phyloP scores from a whole-genome alignment of 805 yeast species.

The Lachancea kluyveri region DNA sequence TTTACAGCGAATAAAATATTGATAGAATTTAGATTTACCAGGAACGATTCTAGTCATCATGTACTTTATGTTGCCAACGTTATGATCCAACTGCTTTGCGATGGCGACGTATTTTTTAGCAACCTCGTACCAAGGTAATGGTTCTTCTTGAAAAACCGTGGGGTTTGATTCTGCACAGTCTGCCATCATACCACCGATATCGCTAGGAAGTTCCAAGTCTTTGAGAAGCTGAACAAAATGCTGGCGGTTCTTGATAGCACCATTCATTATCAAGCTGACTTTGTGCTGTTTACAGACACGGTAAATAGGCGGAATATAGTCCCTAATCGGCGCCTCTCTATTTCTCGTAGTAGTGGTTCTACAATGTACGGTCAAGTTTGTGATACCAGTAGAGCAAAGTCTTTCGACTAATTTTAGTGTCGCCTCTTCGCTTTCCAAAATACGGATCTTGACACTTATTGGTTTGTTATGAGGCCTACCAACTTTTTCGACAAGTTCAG shows the following conservation, averaged over 20 bases:
- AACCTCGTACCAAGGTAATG: constrained; percentile 47
- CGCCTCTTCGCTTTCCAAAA: constrained; percentile 57
- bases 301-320: constrained; percentile 56
- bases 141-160: constrained; percentile 51
- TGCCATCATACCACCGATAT: constrained; percentile 92
- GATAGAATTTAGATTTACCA: constrained; percentile 60
- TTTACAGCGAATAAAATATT: constrained; percentile 49
- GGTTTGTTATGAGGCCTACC: constrained; percentile 75
- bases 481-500: constrained; percentile 64
- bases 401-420: constrained; percentile 54
- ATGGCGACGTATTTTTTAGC: constrained; percentile 50
- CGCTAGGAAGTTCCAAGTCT: constrained; percentile 40
- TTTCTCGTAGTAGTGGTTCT: constrained; percentile 85
- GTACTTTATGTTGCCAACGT: constrained; percentile 71
- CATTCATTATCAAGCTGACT: constrained; percentile 77
- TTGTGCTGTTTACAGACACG: constrained; percentile 52
- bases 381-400: constrained; percentile 70
- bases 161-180: constrained; percentile 86
- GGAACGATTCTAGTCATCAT: constrained; percentile 75
- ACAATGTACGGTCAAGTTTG: constrained; percentile 86
- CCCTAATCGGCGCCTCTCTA: constrained; percentile 74
- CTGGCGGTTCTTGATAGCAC: constrained; percentile 51
- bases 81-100: constrained; percentile 54
- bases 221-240: constrained; percentile 51
- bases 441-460: constrained; percentile 84